Percentiles rank a stretch among this genome's conserved stretches.
phyloP scores from a whole-genome alignment of 345 rosid genomes.

The Carallia pectinifolia region DNA sequence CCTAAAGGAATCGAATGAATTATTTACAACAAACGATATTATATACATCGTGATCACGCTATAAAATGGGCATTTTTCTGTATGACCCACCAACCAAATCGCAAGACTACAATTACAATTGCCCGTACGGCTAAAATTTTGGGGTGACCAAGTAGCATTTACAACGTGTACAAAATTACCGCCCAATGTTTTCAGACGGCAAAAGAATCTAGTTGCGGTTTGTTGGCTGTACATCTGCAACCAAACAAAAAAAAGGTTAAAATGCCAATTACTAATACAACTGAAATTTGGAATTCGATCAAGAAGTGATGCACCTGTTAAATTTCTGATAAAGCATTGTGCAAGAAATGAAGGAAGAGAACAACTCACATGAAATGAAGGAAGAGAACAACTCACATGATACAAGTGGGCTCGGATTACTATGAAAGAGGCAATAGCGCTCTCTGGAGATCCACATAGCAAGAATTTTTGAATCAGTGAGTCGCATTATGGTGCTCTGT shows the following conservation, averaged over 20 bases:
- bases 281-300: too few species aligned
- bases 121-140: constrained; percentile 10
- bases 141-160: constrained; percentile 12
- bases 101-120: constrained; percentile 11
- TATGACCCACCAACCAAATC: constrained; percentile 16
- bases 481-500: background rate
- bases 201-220: constrained; percentile 30
- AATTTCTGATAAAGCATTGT: background rate
- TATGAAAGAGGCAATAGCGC: background rate
- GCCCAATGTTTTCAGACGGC: constrained; percentile 11
- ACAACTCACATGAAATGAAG: constrained; percentile 13
- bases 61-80: background rate
- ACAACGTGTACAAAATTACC: constrained; percentile 39
- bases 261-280: too few species aligned
- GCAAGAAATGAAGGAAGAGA: background rate
- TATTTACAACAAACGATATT: constrained; percentile 8
- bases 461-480: background rate
- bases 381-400: constrained; percentile 17
- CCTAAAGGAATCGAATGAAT: background rate
- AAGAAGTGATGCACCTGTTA: too few species aligned
- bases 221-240: constrained; percentile 30
- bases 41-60: constrained; percentile 16
- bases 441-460: background rate
- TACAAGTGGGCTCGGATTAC: background rate
- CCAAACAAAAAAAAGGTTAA: background rate